phyloP scores from a whole-genome alignment of 2,329 filamentous ascomycete species.

The Verticillium alfalfae region DNA sequence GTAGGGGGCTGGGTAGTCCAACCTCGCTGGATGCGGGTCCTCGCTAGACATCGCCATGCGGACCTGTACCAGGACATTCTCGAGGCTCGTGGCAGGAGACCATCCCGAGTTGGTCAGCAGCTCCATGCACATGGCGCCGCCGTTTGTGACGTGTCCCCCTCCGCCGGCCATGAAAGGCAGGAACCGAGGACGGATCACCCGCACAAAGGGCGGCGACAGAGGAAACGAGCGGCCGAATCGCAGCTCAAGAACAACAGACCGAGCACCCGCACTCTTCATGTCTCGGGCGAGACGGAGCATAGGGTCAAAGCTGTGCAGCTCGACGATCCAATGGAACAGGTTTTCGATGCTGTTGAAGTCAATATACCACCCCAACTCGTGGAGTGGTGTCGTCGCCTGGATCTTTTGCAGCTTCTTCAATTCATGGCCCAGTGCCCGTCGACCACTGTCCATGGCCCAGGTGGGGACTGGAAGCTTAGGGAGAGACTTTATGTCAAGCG shows the following conservation, averaged over 20 bases:
- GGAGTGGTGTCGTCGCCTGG: slow-evolving; percentile 54
- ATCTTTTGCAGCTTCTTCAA: slow-evolving; percentile 57
- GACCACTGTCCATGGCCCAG: slow-evolving; percentile 59
- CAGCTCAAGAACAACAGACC: slow-evolving; percentile 73
- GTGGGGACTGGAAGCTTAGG: slow-evolving; percentile 59
- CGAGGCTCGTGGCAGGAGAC: slow-evolving; percentile 67
- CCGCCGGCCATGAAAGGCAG: slow-evolving; percentile 66
- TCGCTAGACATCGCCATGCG: slow-evolving; percentile 66
- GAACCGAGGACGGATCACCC: slow-evolving; percentile 77
- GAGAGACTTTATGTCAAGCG: slow-evolving; percentile 55
- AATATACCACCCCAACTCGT: slow-evolving; percentile 80
- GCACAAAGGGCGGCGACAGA: slow-evolving; percentile 75
- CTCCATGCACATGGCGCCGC: slow-evolving; percentile 81
- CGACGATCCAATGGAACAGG: slow-evolving; percentile 86
- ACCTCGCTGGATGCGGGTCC: slow-evolving; percentile 67
- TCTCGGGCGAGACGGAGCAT: slow-evolving; percentile 66
- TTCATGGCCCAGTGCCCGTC: slow-evolving; percentile 58
- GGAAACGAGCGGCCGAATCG: slow-evolving; percentile 76
- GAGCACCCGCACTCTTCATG: slow-evolving; percentile 57
- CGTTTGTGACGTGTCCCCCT: slow-evolving; percentile 79
- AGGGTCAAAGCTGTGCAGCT: slow-evolving; percentile 75
- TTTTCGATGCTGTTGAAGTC: slow-evolving; percentile 62
- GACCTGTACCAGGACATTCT: slow-evolving; percentile 76
- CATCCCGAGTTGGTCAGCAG: slow-evolving; percentile 80
- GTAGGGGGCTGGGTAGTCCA: slow-evolving; percentile 31